Conservation (phyloP, 163 green algal species). For the Scenedesmus sp. region DNA sequence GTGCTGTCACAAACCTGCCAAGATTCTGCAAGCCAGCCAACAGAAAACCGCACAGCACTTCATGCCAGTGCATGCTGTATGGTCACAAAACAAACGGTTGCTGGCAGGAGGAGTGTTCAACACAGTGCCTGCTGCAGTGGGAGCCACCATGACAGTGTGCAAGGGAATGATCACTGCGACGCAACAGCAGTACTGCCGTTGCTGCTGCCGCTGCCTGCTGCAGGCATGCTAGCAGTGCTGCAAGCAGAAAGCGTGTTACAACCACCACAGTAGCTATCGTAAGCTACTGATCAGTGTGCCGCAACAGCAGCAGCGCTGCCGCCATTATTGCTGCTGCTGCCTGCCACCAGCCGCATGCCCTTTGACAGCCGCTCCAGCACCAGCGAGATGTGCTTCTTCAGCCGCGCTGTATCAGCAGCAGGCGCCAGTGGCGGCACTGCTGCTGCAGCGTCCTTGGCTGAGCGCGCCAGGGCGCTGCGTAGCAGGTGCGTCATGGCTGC, state of each 20-base stretch:
- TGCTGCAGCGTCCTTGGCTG: constrained; percentile 67
- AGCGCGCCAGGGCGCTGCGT: constrained; percentile 66
- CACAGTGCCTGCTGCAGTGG: not conserved
- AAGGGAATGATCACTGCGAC: too few species aligned
- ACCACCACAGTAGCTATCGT: not conserved
- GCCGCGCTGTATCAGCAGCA: constrained; percentile 65
- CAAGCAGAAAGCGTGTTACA: not conserved
- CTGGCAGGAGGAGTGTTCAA: not conserved
- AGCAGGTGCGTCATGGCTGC: constrained; percentile 74
- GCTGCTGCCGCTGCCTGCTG: not conserved
- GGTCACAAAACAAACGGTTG: too few species aligned
- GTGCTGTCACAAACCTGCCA: too few species aligned
- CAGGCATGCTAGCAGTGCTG: not conserved
- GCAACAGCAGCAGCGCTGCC: constrained; percentile 56
- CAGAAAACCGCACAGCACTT: too few species aligned
- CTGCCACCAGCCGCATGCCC: constrained; percentile 58
- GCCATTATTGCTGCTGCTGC: not conserved
- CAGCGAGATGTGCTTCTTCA: constrained; percentile 75
- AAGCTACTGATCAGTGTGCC: not conserved
- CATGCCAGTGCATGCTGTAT: too few species aligned
- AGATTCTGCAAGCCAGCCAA: too few species aligned
- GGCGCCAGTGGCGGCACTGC: constrained; percentile 52
- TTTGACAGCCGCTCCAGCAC: constrained; percentile 74
- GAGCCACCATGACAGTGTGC: not conserved
- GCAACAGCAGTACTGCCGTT: not conserved